Evolutionary conservation across 2,329 filamentous ascomycete genomes (phyloP).

Genomic region (Sclerotinia trifoliorum): DNA sequence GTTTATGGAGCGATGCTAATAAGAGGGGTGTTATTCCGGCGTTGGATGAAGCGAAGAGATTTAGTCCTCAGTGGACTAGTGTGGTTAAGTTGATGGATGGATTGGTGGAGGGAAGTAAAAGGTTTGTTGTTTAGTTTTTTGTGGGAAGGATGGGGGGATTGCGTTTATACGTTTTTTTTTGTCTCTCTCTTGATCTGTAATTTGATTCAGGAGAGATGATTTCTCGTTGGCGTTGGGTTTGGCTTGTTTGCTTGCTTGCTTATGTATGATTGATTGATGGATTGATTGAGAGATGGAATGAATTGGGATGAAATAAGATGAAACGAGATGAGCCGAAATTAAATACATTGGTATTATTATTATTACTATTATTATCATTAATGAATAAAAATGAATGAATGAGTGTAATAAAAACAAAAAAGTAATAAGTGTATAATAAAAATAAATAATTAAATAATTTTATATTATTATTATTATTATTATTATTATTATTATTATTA

Average conservation of each 20-base stretch:
- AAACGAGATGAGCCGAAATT: neutral
- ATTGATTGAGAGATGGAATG: neutral
- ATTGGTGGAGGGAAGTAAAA: constrained; percentile 75
- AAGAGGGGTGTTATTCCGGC: constrained; percentile 70
- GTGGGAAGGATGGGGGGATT: too few species aligned
- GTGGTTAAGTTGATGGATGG: constrained; percentile 75
- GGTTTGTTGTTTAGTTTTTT: constrained; percentile 1
- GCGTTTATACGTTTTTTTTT: neutral
- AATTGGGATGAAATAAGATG: neutral
- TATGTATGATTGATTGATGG: neutral
- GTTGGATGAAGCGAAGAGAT: constrained; percentile 74
- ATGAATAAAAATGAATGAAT: too few species aligned
- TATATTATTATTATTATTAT: too few species aligned
- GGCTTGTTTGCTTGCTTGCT: neutral
- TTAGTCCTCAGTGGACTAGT: constrained; percentile 75
- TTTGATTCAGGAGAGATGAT: neutral
- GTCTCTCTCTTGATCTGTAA: neutral
- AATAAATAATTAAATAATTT: too few species aligned
- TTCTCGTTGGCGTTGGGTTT: neutral
- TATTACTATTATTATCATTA: neutral
- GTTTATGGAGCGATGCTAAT: constrained; percentile 88
- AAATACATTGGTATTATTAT: neutral
- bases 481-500: too few species aligned
- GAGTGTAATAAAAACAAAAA: too few species aligned
- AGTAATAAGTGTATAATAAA: neutral